These are phyloP conservation scores for Favolaschia claudopus DNA, from an alignment of 768 basidiomycete genomes.

Conservation along the genomic window DNA sequence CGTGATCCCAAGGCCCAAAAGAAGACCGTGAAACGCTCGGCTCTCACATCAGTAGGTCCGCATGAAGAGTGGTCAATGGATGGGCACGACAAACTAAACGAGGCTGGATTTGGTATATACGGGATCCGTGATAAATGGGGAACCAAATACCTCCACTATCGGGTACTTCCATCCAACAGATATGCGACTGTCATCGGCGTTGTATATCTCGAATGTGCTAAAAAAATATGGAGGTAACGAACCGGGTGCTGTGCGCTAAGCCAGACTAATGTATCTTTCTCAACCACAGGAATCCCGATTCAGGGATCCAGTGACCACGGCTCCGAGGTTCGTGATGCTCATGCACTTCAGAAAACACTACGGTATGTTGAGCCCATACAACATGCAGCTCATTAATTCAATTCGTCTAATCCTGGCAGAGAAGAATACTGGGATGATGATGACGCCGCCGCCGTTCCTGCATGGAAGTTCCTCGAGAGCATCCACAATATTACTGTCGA, in stretches of 20 bases:
- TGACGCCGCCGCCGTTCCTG: neutral
- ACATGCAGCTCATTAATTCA: neutral
- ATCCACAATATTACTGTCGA: conserved; percentile 2
- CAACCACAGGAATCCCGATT: neutral
- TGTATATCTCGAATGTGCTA: neutral
- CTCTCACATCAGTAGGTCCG: neutral
- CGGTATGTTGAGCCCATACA: neutral
- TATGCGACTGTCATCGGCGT: neutral
- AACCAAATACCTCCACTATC: neutral
- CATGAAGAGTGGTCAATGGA: conserved; percentile 9
- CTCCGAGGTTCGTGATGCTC: neutral
- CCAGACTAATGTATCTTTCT: no score
- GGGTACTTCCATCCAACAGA: neutral
- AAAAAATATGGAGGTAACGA: neutral
- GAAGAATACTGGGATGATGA: no score
- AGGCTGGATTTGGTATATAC: neutral
- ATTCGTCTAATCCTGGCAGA: neutral
- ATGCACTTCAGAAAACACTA: neutral
- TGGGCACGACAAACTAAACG: conserved; percentile 3
- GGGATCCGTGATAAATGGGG: neutral
- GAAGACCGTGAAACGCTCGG: neutral
- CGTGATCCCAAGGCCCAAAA: neutral
- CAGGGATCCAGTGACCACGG: conserved; percentile 4
- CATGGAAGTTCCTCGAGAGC: neutral
- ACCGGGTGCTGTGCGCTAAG: no score